Evolutionary conservation across 2,329 filamentous ascomycete genomes (phyloP).

Genomic region (Fusarium buxicola): DNA sequence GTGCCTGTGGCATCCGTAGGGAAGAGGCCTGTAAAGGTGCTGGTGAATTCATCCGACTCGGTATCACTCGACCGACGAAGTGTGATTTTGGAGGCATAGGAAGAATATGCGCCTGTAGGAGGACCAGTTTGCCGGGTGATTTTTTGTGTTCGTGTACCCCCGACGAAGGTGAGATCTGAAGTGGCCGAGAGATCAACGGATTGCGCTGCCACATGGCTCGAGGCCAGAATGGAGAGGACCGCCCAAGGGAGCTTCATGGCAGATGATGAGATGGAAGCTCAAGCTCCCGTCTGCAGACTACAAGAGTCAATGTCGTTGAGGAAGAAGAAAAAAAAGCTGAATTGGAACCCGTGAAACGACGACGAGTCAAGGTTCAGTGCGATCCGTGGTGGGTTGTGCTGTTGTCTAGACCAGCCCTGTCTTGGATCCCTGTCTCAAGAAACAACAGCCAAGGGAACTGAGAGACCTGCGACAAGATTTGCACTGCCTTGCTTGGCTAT

Average conservation of each 20-base stretch:
- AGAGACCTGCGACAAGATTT: slow-evolving; percentile 21
- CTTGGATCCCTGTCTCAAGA: slow-evolving; percentile 33
- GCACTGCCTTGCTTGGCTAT: slow-evolving; percentile 40
- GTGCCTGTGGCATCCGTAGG: slow-evolving; percentile 51
- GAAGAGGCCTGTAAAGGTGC: slow-evolving; percentile 58
- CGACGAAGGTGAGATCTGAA: slow-evolving; percentile 52
- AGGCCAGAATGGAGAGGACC: slow-evolving; percentile 40
- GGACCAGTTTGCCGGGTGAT: slow-evolving; percentile 53
- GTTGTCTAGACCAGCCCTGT: slow-evolving; percentile 10
- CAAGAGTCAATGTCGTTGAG: slow-evolving; percentile 11
- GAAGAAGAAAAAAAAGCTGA: slow-evolving; percentile 8
- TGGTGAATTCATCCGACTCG: slow-evolving; percentile 50
- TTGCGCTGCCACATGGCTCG: slow-evolving; percentile 42
- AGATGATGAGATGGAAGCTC: slow-evolving; percentile 9
- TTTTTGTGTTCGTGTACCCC: slow-evolving; percentile 52
- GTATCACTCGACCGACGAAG: slow-evolving; percentile 26
- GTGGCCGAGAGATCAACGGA: slow-evolving; percentile 48
- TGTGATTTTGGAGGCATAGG: slow-evolving; percentile 45
- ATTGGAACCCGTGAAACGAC: slow-evolving; percentile 19
- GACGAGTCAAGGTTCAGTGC: slow-evolving; percentile 28
- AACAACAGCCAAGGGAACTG: slow-evolving; percentile 20
- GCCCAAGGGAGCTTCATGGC: slow-evolving; percentile 44
- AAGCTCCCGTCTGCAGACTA: slow-evolving; percentile 8
- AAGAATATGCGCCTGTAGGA: slow-evolving; percentile 44
- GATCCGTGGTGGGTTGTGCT: slow-evolving; percentile 27